Conservation (phyloP, 2,329 filamentous ascomycete species). For the Daldinia sp. region DNA sequence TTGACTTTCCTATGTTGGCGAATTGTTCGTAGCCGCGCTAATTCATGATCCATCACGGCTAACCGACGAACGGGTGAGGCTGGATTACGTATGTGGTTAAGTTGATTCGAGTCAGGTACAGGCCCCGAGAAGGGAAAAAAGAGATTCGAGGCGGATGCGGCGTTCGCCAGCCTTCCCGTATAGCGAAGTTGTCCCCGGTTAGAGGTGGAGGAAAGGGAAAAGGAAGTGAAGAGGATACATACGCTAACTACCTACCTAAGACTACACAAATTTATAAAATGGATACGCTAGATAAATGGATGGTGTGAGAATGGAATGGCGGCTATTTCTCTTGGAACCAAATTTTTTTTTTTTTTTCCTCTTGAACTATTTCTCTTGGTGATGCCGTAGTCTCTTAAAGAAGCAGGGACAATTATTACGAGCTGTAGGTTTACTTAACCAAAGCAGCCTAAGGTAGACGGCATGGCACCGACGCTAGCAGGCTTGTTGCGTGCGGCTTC, state of each 20-base stretch:
- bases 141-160: constrained; percentile 27
- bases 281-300: constrained; percentile 3
- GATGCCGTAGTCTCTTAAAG: constrained; percentile 6
- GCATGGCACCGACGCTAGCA: constrained; percentile 35
- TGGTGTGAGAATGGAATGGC: constrained; percentile 16
- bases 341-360: too few species aligned
- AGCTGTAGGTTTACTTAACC: constrained; percentile 4
- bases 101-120: constrained; percentile 16
- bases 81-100: constrained; percentile 8
- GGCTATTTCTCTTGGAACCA: constrained; percentile 24
- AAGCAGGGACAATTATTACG: not conserved
- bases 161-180: constrained; percentile 26
- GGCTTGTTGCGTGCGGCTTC: constrained; percentile 32
- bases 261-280: not conserved
- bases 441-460: constrained; percentile 29
- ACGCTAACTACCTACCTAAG: not conserved
- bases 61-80: constrained; percentile 1
- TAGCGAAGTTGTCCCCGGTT: constrained; percentile 7
- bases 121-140: constrained; percentile 10
- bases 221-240: not conserved
- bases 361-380: constrained; percentile 11
- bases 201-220: not conserved
- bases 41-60: not conserved
- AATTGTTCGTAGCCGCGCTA: constrained; percentile 25
- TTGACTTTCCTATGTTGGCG: constrained; percentile 40